These are phyloP conservation scores for Alternaria novae-zelandiae DNA, from an alignment of 2,329 filamentous ascomycete genomes.

Conservation along the genomic window DNA sequence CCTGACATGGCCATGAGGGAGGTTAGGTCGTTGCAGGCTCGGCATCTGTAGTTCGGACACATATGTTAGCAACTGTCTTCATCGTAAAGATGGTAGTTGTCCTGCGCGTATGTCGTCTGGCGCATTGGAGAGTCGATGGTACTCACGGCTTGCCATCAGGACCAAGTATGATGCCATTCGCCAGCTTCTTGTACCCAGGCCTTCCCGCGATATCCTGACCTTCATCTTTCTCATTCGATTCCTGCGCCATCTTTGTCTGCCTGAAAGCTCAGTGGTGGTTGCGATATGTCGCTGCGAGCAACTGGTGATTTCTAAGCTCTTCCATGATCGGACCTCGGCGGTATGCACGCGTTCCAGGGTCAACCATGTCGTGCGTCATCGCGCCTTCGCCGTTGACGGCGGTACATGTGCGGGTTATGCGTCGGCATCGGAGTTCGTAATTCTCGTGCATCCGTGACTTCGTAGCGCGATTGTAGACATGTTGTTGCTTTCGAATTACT, in stretches of 20 bases:
- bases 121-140: conserved; percentile 18
- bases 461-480: not conserved
- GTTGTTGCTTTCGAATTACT: not conserved
- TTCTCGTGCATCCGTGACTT: not conserved
- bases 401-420: not conserved
- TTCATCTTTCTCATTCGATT: conserved; percentile 27
- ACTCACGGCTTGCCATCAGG: conserved; percentile 85
- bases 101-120: conserved; percentile 4
- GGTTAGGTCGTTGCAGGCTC: conserved; percentile 69
- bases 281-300: not conserved
- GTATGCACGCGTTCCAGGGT: conserved; percentile 4
- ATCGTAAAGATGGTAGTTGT: not conserved
- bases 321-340: conserved; percentile 18
- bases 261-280: not conserved
- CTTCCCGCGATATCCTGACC: conserved; percentile 34
- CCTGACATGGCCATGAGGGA: conserved; percentile 65
- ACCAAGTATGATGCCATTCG: conserved; percentile 76
- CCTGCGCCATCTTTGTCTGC: conserved; percentile 28
- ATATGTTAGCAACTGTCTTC: not conserved
- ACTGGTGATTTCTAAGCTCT: conserved; percentile 29
- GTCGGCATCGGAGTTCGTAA: not conserved
- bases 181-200: conserved; percentile 60
- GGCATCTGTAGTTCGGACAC: conserved; percentile 61
- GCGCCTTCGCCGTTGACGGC: not conserved
- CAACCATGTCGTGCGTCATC: conserved; percentile 13